These are phyloP conservation scores for Coniochaeta ligniaria DNA, from an alignment of 2,329 filamentous ascomycete genomes.

Conservation along the genomic window DNA sequence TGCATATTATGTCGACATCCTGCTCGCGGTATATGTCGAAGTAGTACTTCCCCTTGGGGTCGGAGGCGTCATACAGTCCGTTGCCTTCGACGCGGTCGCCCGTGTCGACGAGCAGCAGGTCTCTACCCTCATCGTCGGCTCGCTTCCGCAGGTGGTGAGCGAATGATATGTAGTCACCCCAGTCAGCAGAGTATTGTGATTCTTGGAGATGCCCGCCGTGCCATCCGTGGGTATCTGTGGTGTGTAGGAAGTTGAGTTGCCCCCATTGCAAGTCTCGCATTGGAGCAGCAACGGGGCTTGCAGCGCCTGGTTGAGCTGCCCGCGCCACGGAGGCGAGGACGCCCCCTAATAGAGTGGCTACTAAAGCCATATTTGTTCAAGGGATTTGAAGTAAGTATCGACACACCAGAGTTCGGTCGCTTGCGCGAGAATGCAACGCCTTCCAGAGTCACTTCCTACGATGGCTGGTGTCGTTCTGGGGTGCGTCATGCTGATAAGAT, in stretches of 20 bases:
- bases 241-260: constrained; percentile 96
- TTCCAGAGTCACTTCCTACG: no score
- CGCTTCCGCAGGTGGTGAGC: constrained; percentile 71
- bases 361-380: constrained; percentile 19
- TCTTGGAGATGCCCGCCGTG: constrained; percentile 89
- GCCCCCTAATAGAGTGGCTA: constrained; percentile 25
- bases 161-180: constrained; percentile 97
- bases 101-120: constrained; percentile 90
- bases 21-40: constrained; percentile 83
- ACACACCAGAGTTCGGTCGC: neutral
- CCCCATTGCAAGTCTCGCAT: constrained; percentile 83
- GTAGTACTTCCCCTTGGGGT: constrained; percentile 80
- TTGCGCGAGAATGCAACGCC: neutral
- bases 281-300: constrained; percentile 69
- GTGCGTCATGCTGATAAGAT: neutral
- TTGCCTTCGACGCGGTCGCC: constrained; percentile 92
- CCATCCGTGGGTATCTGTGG: constrained; percentile 95
- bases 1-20: constrained; percentile 74
- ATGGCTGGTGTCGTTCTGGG: neutral
- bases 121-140: constrained; percentile 70
- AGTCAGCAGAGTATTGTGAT: constrained; percentile 88
- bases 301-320: constrained; percentile 71
- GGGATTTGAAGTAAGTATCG: neutral
- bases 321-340: constrained; percentile 28
- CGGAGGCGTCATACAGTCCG: constrained; percentile 84